phyloP scores from a whole-genome alignment of 805 yeast genomes.

The Starmera dryadoides region DNA sequence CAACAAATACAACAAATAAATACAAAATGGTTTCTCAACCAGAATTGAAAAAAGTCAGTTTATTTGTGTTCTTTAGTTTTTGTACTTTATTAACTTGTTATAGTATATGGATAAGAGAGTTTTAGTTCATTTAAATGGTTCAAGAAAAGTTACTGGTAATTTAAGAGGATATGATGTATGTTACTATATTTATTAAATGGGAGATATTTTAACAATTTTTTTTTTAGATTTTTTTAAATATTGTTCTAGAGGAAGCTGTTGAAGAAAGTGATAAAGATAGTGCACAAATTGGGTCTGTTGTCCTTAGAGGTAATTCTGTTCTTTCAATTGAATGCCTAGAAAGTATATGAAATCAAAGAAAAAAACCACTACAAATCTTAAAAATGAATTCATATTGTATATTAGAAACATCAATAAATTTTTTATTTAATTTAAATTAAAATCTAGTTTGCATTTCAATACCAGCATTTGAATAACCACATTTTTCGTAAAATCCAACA shows the following conservation, averaged over 20 bases:
- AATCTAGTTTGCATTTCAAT: slow-evolving; percentile 58
- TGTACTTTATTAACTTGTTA: not conserved
- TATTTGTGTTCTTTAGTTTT: not conserved
- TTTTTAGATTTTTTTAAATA: slow-evolving; percentile 52
- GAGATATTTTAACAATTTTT: not conserved
- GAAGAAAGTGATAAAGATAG: slow-evolving; percentile 49
- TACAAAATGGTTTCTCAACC: slow-evolving; percentile 51
- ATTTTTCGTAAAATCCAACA: slow-evolving; percentile 80
- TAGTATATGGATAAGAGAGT: slow-evolving; percentile 76
- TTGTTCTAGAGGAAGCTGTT: slow-evolving; percentile 64
- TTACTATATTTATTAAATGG: slow-evolving; percentile 3
- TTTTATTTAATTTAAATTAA: slow-evolving; percentile 4
- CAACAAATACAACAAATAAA: slow-evolving; percentile 37
- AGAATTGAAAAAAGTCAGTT: slow-evolving; percentile 46
- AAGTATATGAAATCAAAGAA: slow-evolving; percentile 7
- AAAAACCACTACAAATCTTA: not conserved
- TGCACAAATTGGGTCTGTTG: slow-evolving; percentile 58
- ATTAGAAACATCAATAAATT: not conserved
- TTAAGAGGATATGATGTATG: slow-evolving; percentile 75
- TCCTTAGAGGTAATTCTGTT: slow-evolving; percentile 73
- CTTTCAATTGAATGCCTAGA: slow-evolving; percentile 51
- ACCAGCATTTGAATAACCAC: slow-evolving; percentile 67
- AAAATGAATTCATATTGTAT: not conserved
- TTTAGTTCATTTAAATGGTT: slow-evolving; percentile 68
- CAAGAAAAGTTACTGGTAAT: slow-evolving; percentile 71